A percentile compares a stretch with the other conserved stretches of the same genome.
Evolutionary conservation across 2,329 filamentous ascomycete genomes (phyloP).

Genomic region (Dactylellina haptotyla): DNA sequence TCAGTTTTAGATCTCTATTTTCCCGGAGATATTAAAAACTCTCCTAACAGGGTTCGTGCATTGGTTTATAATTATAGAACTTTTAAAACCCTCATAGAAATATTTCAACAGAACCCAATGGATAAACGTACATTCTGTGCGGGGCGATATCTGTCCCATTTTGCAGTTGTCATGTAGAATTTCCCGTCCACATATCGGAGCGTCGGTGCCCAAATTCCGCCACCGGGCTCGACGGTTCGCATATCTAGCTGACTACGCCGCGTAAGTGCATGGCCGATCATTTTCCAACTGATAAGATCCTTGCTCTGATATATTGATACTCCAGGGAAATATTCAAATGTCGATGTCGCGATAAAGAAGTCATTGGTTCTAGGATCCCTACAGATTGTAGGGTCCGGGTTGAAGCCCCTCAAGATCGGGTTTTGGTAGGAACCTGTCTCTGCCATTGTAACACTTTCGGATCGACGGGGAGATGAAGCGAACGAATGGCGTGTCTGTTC

Average conservation of each 20-base stretch:
- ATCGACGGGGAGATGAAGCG: slow-evolving; percentile 34
- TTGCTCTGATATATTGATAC: slow-evolving; percentile 71
- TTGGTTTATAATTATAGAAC: slow-evolving; percentile 31
- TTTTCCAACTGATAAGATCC: slow-evolving; percentile 66
- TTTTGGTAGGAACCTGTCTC: slow-evolving; percentile 60
- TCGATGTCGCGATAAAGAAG: slow-evolving; percentile 71
- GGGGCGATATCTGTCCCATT: slow-evolving; percentile 50
- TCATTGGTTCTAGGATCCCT: slow-evolving; percentile 63
- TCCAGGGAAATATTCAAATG: slow-evolving; percentile 72
- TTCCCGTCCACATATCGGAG: slow-evolving; percentile 61
- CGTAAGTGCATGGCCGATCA: slow-evolving; percentile 67
- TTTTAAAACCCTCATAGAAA: slow-evolving; percentile 36
- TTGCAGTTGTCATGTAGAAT: slow-evolving; percentile 52
- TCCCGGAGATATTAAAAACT: slow-evolving; percentile 47
- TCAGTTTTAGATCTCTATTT: slow-evolving; percentile 51
- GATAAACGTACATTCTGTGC: slow-evolving; percentile 40
- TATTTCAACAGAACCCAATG: background rate
- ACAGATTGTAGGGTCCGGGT: slow-evolving; percentile 70
- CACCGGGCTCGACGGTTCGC: slow-evolving; percentile 68
- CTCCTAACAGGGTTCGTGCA: slow-evolving; percentile 31
- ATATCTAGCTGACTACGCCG: slow-evolving; percentile 67
- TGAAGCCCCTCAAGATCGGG: slow-evolving; percentile 71
- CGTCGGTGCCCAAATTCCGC: slow-evolving; percentile 74
- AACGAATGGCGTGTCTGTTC: background rate
- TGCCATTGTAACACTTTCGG: slow-evolving; percentile 29